Evolutionary conservation across 1,139 yeast species (phyloP).

Genomic region (Spencermartinsiella ligniputridi): DNA sequence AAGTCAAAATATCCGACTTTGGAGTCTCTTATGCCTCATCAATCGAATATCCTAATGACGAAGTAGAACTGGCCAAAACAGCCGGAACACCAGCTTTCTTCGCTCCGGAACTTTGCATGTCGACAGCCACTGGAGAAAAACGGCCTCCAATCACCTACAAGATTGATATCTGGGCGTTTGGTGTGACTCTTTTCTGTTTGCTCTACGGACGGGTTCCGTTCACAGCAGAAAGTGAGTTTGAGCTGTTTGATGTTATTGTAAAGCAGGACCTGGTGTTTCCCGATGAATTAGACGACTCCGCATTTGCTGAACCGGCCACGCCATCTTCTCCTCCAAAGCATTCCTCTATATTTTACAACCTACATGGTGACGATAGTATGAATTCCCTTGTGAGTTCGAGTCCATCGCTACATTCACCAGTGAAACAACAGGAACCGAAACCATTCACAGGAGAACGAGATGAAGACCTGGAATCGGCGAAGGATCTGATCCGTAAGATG

Average conservation of each 20-base stretch:
- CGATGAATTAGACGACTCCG: slow-evolving; percentile 25
- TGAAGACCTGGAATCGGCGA: slow-evolving; percentile 41
- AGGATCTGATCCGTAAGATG: slow-evolving; percentile 59
- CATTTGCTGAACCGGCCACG: not conserved
- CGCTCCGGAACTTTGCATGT: slow-evolving; percentile 70
- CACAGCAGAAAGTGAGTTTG: slow-evolving; percentile 83
- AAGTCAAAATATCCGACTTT: slow-evolving; percentile 91
- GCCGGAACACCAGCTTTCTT: slow-evolving; percentile 90
- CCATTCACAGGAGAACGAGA: slow-evolving; percentile 13
- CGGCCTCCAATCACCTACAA: slow-evolving; percentile 60
- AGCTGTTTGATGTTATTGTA: slow-evolving; percentile 78
- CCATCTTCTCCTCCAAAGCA: not conserved
- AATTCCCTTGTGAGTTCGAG: not conserved
- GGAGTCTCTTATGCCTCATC: slow-evolving; percentile 87
- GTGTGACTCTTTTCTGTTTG: slow-evolving; percentile 86
- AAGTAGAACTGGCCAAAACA: slow-evolving; percentile 79
- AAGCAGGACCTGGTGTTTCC: slow-evolving; percentile 63
- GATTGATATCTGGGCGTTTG: slow-evolving; percentile 95
- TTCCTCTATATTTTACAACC: slow-evolving; percentile 14
- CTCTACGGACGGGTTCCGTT: slow-evolving; percentile 88
- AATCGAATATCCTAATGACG: slow-evolving; percentile 49
- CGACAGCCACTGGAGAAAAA: slow-evolving; percentile 29
- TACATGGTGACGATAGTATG: slow-evolving; percentile 5
- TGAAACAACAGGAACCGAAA: not conserved
- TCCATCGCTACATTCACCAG: not conserved